phyloP scores from a whole-genome alignment of 164 flowering plant species.

The Hamamelis virginiana region DNA sequence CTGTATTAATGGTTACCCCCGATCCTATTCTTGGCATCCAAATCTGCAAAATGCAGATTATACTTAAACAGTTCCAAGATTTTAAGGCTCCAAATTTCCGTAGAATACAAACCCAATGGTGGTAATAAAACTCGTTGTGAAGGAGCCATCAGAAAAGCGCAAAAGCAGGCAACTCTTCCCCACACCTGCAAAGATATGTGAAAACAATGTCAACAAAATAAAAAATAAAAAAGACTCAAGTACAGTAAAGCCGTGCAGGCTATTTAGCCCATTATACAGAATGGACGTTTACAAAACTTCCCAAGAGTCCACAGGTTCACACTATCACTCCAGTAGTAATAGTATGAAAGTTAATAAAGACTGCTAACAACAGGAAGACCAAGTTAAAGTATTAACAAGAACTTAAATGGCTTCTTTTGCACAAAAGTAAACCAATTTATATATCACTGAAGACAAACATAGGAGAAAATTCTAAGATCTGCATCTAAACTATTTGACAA shows the following conservation, averaged over 20 bases:
- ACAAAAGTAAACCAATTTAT: too few relatives aligned
- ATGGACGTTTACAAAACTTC: neutral
- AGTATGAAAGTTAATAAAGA: neutral
- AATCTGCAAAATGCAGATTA: neutral
- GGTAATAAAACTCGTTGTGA: constrained; percentile 37
- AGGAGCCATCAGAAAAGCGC: constrained; percentile 38
- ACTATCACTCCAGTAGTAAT: too few relatives aligned
- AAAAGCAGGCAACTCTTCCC: constrained; percentile 37
- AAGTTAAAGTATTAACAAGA: neutral
- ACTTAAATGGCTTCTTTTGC: too few relatives aligned
- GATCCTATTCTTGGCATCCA: too few relatives aligned
- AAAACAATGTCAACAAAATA: neutral
- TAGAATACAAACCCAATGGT: constrained; percentile 32
- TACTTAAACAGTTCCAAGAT: neutral
- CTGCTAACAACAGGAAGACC: neutral
- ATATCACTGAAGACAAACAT: too few relatives aligned
- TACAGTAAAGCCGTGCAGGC: neutral
- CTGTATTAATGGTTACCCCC: too few relatives aligned
- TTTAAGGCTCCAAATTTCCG: neutral
- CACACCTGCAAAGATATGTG: constrained; percentile 25
- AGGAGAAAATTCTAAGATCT: too few relatives aligned
- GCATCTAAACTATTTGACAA: too few relatives aligned
- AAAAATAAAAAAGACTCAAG: neutral
- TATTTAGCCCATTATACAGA: neutral
- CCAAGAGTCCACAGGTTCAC: too few relatives aligned